Conservation (phyloP, 495 filamentous ascomycete genomes). For the Daldinia grandis region DNA sequence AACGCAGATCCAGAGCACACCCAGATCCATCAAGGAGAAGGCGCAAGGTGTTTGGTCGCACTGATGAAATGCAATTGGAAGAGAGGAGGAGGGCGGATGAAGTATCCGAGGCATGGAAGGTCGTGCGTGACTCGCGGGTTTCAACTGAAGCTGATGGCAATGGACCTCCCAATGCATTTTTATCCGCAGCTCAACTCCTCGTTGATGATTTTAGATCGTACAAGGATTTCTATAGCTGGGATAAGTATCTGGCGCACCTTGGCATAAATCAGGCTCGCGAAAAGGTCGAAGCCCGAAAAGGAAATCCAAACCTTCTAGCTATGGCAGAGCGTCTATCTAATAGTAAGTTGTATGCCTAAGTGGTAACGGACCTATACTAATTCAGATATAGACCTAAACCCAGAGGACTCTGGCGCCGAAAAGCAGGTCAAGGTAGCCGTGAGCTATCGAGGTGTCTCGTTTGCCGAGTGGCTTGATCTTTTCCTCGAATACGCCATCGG, state of each 20-base stretch:
- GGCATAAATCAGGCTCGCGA: constrained; percentile 66
- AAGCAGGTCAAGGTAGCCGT: constrained; percentile 37
- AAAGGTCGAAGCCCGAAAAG: constrained; percentile 54
- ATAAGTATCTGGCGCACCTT: constrained; percentile 73
- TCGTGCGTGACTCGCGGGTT: constrained; percentile 30
- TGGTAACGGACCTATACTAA: constrained; percentile 22
- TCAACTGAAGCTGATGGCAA: constrained; percentile 2
- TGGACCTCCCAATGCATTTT: constrained; percentile 49
- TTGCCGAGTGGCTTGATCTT: constrained; percentile 86
- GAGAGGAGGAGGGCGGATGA: constrained; percentile 38
- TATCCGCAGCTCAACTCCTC: constrained; percentile 75
- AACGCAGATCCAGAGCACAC: constrained; percentile 19
- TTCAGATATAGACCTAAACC: constrained; percentile 31
- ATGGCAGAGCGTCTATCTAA: constrained; percentile 72
- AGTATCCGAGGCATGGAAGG: constrained; percentile 36
- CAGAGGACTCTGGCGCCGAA: constrained; percentile 28
- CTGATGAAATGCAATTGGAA: constrained; percentile 42
- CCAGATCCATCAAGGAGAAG: constrained; percentile 22
- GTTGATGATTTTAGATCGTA: constrained; percentile 82
- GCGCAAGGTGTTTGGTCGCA: constrained; percentile 41
- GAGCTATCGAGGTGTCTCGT: constrained; percentile 77
- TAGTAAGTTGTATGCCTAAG: constrained; percentile 48
- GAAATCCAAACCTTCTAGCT: constrained; percentile 69
- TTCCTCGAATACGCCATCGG: constrained; percentile 85
- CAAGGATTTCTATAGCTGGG: constrained; percentile 78